A percentile compares a stretch with the other conserved stretches of the same genome.
Conservation (phyloP, 2,329 filamentous ascomycete species). For the Aureobasidium sp. region DNA sequence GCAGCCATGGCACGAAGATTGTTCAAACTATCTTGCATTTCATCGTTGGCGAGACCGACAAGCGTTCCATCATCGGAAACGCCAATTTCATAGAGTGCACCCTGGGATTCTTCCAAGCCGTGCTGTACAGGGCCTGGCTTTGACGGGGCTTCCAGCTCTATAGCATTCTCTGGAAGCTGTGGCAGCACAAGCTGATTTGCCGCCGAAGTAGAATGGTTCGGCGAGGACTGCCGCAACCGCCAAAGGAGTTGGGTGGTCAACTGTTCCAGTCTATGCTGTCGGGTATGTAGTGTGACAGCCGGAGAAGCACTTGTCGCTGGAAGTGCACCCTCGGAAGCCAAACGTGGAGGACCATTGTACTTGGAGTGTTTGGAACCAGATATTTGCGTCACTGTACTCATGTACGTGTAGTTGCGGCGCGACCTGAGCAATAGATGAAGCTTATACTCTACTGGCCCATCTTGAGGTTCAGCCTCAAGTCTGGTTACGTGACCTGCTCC, state of each 20-base stretch:
- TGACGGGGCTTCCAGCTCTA: constrained; percentile 51
- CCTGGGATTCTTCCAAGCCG: constrained; percentile 85
- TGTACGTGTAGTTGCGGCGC: constrained; percentile 63
- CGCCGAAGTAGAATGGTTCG: constrained; percentile 75
- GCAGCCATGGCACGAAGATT: constrained; percentile 88
- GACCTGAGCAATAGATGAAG: constrained; percentile 79
- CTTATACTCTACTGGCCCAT: constrained; percentile 95
- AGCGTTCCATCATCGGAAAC: constrained; percentile 91
- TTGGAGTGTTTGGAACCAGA: constrained; percentile 40
- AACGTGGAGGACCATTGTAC: constrained; percentile 22
- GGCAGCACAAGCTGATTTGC: constrained; percentile 70
- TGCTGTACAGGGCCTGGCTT: constrained; percentile 53
- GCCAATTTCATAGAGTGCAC: constrained; percentile 92
- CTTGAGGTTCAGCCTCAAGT: constrained; percentile 83
- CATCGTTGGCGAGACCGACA: constrained; percentile 79
- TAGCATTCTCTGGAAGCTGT: constrained; percentile 59
- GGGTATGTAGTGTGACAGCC: constrained; percentile 56
- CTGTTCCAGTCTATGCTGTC: constrained; percentile 80
- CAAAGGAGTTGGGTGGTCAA: constrained; percentile 92
- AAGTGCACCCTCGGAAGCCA: constrained; percentile 28
- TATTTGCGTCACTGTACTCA: constrained; percentile 55
- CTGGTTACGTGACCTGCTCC: constrained; percentile 52
- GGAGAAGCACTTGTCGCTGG: constrained; percentile 32
- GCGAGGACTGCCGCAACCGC: constrained; percentile 90
- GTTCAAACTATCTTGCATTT: constrained; percentile 82